phyloP scores from a whole-genome alignment of 2,329 filamentous ascomycete species.

The Stachybotrys echinatus region DNA sequence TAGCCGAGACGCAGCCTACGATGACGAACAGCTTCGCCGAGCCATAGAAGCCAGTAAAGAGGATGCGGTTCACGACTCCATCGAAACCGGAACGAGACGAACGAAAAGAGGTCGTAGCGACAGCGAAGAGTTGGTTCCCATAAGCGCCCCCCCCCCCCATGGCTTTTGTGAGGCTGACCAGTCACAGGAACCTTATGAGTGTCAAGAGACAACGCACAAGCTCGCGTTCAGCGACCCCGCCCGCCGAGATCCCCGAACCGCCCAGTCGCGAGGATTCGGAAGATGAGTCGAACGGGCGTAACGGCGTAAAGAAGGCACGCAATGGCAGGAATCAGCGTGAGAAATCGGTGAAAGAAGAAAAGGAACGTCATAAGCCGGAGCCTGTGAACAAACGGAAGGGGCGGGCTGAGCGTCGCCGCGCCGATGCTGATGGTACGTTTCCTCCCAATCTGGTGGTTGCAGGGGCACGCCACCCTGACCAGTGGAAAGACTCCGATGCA shows the following conservation, averaged over 20 bases:
- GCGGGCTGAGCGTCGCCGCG: conserved; percentile 72
- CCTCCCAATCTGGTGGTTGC: background rate
- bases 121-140: conserved; percentile 78
- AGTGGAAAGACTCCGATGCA: conserved; percentile 59
- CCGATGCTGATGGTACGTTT: conserved; percentile 13
- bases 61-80: conserved; percentile 50
- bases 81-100: conserved; percentile 55
- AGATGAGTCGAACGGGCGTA: conserved; percentile 53
- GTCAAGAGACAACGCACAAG: conserved; percentile 79
- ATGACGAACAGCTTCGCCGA: conserved; percentile 82
- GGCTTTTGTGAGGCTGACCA: conserved; percentile 15
- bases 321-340: conserved; percentile 56
- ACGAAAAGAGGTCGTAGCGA: conserved; percentile 83
- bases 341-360: conserved; percentile 65
- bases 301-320: conserved; percentile 55
- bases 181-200: conserved; percentile 59
- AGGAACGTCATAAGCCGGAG: conserved; percentile 68
- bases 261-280: conserved; percentile 61
- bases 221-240: conserved; percentile 65
- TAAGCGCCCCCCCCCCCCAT: conserved; percentile 11
- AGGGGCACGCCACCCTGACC: conserved; percentile 8
- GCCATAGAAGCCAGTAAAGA: conserved; percentile 95
- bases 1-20: conserved; percentile 88
- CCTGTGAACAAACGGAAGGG: conserved; percentile 76
- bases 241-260: conserved; percentile 39